Evolutionary conservation across 2,329 filamentous ascomycete species (phyloP).

Genomic region (Epichloe hybrida): DNA sequence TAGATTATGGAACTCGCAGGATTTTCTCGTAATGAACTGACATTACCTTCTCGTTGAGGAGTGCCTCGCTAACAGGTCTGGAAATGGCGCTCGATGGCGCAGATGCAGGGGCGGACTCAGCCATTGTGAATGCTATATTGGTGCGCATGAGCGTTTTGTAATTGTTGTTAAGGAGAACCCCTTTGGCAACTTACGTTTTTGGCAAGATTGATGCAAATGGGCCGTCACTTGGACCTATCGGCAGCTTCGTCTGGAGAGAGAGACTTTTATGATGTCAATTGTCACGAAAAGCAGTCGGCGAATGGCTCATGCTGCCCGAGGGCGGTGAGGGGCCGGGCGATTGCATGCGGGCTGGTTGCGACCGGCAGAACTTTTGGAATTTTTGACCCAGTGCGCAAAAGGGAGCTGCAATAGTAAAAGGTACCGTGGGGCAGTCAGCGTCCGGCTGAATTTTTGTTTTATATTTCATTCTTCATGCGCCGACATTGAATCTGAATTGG

Average conservation of each 20-base stretch:
- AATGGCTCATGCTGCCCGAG: conserved; percentile 22
- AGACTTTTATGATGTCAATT: conserved; percentile 19
- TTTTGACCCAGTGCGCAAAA: conserved; percentile 20
- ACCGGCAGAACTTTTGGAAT: conserved; percentile 32
- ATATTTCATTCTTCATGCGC: not conserved
- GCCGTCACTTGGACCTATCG: conserved; percentile 13
- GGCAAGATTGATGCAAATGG: conserved; percentile 5
- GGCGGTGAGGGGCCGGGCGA: conserved; percentile 26
- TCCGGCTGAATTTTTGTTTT: conserved; percentile 1
- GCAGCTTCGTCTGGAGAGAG: conserved; percentile 17
- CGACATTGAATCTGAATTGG: not conserved
- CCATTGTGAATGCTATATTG: conserved; percentile 28
- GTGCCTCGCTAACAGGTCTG: conserved; percentile 89
- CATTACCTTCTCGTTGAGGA: conserved; percentile 95
- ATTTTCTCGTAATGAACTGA: not conserved
- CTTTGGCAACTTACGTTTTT: conserved; percentile 1
- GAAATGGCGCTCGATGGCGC: conserved; percentile 51
- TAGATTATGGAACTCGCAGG: conserved; percentile 9
- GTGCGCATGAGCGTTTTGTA: not conserved
- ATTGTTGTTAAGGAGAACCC: not conserved
- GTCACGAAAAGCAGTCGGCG: conserved; percentile 25
- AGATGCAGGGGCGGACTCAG: conserved; percentile 33
- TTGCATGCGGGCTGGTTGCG: conserved; percentile 12
- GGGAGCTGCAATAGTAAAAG: not conserved
- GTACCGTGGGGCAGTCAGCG: not conserved